Evolutionary conservation across 2,329 filamentous ascomycete genomes (phyloP).

Genomic region (Venturia carpophila): DNA sequence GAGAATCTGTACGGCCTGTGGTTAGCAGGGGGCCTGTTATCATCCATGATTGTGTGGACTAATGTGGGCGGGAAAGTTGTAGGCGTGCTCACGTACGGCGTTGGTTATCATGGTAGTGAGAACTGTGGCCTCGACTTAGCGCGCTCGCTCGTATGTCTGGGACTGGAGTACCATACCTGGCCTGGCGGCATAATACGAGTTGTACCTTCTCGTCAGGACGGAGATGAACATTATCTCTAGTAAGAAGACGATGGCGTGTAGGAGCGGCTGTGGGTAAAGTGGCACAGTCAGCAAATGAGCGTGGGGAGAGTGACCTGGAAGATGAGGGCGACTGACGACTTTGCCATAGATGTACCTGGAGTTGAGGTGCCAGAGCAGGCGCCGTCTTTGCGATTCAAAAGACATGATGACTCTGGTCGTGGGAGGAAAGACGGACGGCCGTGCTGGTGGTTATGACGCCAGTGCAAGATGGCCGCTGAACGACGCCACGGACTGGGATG

Average conservation of each 20-base stretch:
- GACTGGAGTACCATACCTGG: constrained; percentile 51
- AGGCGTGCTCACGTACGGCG: constrained; percentile 51
- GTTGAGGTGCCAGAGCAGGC: constrained; percentile 58
- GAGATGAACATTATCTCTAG: constrained; percentile 83
- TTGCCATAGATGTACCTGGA: constrained; percentile 66
- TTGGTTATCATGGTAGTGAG: constrained; percentile 99
- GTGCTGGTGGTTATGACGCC: background rate
- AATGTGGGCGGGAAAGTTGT: background rate
- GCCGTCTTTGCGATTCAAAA: constrained; percentile 42
- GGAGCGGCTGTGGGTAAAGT: constrained; percentile 57
- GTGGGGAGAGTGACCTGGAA: constrained; percentile 19
- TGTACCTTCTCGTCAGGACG: constrained; percentile 78
- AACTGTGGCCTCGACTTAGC: constrained; percentile 43
- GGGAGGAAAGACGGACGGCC: background rate
- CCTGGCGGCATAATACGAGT: constrained; percentile 84
- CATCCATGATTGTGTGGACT: background rate
- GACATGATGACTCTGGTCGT: constrained; percentile 22
- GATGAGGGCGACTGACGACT: constrained; percentile 50
- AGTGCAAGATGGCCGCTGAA: background rate
- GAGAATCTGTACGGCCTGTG: constrained; percentile 49
- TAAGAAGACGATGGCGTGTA: constrained; percentile 77
- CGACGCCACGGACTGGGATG: background rate
- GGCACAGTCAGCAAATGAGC: constrained; percentile 12
- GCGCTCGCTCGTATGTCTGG: background rate
- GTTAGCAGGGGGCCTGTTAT: background rate